A percentile compares a stretch with the other conserved stretches of the same genome.
Evolutionary conservation across 2,329 filamentous ascomycete species (phyloP).

Genomic region (Chrysosporium queenslandicum): DNA sequence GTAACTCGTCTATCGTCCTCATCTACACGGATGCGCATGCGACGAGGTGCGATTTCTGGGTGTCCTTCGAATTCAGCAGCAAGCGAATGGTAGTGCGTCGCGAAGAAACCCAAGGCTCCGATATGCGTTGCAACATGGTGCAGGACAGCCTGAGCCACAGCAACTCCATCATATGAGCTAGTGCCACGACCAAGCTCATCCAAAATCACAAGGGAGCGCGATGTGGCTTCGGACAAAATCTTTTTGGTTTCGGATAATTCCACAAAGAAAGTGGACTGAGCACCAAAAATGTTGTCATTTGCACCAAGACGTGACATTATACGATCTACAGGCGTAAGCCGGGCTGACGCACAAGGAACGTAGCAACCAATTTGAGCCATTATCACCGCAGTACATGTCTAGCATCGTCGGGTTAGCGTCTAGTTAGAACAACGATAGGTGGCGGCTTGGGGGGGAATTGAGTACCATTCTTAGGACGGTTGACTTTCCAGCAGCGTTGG

Average conservation of each 20-base stretch:
- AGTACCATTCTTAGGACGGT: slow-evolving; percentile 87
- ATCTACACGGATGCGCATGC: slow-evolving; percentile 94
- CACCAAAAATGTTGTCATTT: slow-evolving; percentile 97
- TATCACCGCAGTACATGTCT: slow-evolving; percentile 92
- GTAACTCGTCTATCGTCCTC: slow-evolving; percentile 77
- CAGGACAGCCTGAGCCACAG: slow-evolving; percentile 92
- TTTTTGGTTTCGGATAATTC: slow-evolving; percentile 97
- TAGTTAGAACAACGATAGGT: neutral
- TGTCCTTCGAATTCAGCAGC: slow-evolving; percentile 83
- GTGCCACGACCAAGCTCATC: slow-evolving; percentile 94
- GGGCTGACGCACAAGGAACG: slow-evolving; percentile 71
- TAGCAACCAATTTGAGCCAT: slow-evolving; percentile 96
- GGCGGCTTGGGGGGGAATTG: slow-evolving; percentile 8
- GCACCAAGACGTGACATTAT: slow-evolving; percentile 98
- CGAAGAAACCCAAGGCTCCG: slow-evolving; percentile 91
- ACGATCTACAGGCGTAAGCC: slow-evolving; percentile 80
- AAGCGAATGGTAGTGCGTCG: slow-evolving; percentile 92
- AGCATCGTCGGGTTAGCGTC: slow-evolving; percentile 11
- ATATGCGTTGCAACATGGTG: slow-evolving; percentile 91
- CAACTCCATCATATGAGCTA: slow-evolving; percentile 89
- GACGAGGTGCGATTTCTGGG: slow-evolving; percentile 72
- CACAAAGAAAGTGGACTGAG: slow-evolving; percentile 96
- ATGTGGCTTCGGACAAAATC: slow-evolving; percentile 87
- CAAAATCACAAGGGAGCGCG: slow-evolving; percentile 87
- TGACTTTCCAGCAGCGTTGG: slow-evolving; percentile 95